Evolutionary conservation across 805 yeast genomes (phyloP), one percentile per base, ranked within the genome.

Genomic region (Suhomyces sp.): DNA sequence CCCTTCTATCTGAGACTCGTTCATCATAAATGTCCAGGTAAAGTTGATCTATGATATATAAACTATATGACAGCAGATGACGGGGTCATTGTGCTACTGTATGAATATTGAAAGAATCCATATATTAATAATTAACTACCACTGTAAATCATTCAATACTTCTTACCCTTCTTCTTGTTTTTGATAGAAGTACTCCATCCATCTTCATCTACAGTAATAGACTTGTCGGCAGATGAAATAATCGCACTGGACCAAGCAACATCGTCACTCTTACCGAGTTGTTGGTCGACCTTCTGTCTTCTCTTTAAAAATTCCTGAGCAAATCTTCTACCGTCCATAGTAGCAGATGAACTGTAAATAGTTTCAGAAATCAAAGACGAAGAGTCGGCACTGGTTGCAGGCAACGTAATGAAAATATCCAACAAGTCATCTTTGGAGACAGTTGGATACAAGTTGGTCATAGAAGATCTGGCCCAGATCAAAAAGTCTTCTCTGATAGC

Each of bases 281-380:
- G 65, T 44, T 76, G 73, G 50, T 88, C 97, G 38, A 87, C 90
- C 32, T 68, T 72, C 41, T 72, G 74, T 53, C 93, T 81, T 54
- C 84, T 79, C 61, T 81, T 83, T 54, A 83, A 70, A 57, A 93
- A 93, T 54, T 93, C 98, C 38, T 74, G 76, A 0, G 98, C 96
- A 68, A 90, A 91, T 46, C 95, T 74, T 55, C 96, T 80, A 16
- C 98, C 98, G 58, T 93, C 96, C 84, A 91, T 81, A 1, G 90
- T 83, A 3, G 90, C 76, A 25, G 95, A 83, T 41, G 88, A 84
- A 17, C 93, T 80, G 64, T 88, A 88, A 39, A 91, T 79, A 9
- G 96, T 87, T 53, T 91, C 98, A 2, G 95, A 83, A 54, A 91
- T 88, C 56, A 91, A 85, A 56, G 82, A 95, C 31, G 74, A 70